Evolutionary conservation across 1,139 yeast species (phyloP), one percentile per base, ranked within the genome.

Genomic region (Hyphopichia buzzinii): DNA sequence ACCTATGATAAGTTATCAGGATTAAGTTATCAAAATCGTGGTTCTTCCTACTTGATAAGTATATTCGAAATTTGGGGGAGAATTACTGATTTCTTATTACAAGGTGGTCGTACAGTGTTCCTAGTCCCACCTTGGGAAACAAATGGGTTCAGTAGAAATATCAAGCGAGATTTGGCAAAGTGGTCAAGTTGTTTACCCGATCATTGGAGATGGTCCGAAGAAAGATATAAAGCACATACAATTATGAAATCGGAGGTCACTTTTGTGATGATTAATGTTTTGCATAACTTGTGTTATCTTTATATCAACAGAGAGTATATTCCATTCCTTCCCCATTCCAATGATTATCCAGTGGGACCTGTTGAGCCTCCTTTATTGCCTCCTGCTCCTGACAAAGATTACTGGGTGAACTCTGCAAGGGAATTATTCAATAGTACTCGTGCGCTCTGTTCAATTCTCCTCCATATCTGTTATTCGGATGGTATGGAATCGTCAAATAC

Each of bases 321-420:
- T 25, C 39, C 39, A 5, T 36, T 36, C 15, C 27, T 36, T 13
- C 39, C 39, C 8, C 33, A 32, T 22, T 33, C 36, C 14, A 36
- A 36, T 29, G 33, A 36, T 19, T 15, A 10, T 10, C 36, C 36
- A 5, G 26, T 29, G 4, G 39, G 39, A 2, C 39, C 39, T 8
- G 29, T 34, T 3, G 39, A 36, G 14, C 23, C 27, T 8, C 39
- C 39, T 8, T 17, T 36, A 14, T 21, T 33, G 11, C 39, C 39
- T 4, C 33, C 29, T 13, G 30, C 30, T 8, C 39, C 39, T 10
- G 33, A 33, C 12, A 29, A 28, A 17, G 36, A 26, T 8, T 32
- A 32, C 21, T 36, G 39, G 39, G 11, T 12, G 3, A 19, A 28
- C 12, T 33, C 30, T 8, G 34, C 39, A 8, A 29, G 8, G 17